A percentile compares a stretch with the other conserved stretches of the same genome.
Conservation (phyloP, 306 rosid species). For the Castanopsis chinensis region DNA sequence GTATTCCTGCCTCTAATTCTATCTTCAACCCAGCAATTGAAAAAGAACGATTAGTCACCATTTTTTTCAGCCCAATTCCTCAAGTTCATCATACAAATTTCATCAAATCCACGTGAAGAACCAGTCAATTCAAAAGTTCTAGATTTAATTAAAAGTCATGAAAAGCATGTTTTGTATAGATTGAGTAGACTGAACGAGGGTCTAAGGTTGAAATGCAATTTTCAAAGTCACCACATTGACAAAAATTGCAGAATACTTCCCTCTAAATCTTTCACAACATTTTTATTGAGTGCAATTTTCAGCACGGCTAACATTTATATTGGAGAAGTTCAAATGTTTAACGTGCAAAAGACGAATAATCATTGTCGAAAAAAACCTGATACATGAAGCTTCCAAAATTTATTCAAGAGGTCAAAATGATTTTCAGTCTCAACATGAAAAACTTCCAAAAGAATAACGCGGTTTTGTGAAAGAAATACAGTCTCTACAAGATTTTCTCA, state of each 20-base stretch:
- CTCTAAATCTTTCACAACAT: too few species aligned
- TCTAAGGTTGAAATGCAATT: neutral
- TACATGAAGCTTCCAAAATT: neutral
- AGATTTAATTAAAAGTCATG: neutral
- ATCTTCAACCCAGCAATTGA: neutral
- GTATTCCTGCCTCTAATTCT: neutral
- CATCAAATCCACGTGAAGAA: neutral
- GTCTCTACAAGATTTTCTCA: conserved; percentile 7
- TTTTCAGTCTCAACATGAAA: neutral
- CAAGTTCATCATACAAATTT: neutral
- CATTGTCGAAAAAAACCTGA: neutral
- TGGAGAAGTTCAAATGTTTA: neutral
- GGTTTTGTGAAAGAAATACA: neutral
- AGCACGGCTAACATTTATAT: neutral
- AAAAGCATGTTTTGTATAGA: neutral
- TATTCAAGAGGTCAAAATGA: neutral
- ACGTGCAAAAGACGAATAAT: neutral
- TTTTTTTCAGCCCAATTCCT: neutral
- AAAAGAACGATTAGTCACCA: neutral
- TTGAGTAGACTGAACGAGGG: neutral
- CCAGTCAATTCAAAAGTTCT: neutral
- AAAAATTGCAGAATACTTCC: neutral
- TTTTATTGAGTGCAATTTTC: neutral
- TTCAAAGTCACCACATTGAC: neutral
- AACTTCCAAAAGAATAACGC: neutral